Conservation (phyloP, 768 basidiomycete genomes). For the Kwoniella dejecticola region DNA sequence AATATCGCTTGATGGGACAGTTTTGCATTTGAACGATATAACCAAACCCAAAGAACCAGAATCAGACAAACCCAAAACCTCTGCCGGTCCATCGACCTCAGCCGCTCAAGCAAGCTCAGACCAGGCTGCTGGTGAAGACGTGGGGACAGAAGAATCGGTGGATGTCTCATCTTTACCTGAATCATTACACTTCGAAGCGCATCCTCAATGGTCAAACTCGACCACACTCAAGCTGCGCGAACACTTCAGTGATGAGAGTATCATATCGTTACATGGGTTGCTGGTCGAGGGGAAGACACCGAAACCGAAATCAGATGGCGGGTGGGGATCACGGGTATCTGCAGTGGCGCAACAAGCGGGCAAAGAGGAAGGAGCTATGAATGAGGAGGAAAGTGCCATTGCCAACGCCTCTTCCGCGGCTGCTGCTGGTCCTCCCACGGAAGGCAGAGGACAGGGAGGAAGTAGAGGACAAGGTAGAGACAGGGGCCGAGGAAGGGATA, state of each 20-base stretch:
- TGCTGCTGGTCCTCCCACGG: not conserved
- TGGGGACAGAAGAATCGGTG: slow-evolving; percentile 31
- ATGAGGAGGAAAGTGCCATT: slow-evolving; percentile 18
- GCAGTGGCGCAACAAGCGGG: not conserved
- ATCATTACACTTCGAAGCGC: slow-evolving; percentile 34
- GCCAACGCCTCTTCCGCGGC: too few relatives aligned
- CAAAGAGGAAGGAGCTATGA: slow-evolving; percentile 36
- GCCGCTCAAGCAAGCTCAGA: slow-evolving; percentile 19
- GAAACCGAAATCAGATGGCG: slow-evolving; percentile 70
- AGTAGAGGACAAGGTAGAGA: slow-evolving; percentile 47
- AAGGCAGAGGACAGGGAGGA: slow-evolving; percentile 11
- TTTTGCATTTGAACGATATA: slow-evolving; percentile 78
- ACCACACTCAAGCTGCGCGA: slow-evolving; percentile 60
- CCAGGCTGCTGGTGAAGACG: not conserved
- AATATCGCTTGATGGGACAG: slow-evolving; percentile 76
- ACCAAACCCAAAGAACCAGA: slow-evolving; percentile 66
- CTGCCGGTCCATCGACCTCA: not conserved
- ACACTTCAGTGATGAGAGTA: slow-evolving; percentile 66
- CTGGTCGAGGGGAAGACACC: slow-evolving; percentile 79
- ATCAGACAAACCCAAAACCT: slow-evolving; percentile 50
- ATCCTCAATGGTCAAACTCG: slow-evolving; percentile 31
- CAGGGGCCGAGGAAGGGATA: slow-evolving; percentile 48
- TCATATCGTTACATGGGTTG: slow-evolving; percentile 69
- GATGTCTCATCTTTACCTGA: slow-evolving; percentile 40
- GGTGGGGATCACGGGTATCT: slow-evolving; percentile 62